Evolutionary conservation across 352 stramenopile genomes (phyloP), one percentile per base, ranked within the genome.

Genomic region (Phytopythium mirpurense): DNA sequence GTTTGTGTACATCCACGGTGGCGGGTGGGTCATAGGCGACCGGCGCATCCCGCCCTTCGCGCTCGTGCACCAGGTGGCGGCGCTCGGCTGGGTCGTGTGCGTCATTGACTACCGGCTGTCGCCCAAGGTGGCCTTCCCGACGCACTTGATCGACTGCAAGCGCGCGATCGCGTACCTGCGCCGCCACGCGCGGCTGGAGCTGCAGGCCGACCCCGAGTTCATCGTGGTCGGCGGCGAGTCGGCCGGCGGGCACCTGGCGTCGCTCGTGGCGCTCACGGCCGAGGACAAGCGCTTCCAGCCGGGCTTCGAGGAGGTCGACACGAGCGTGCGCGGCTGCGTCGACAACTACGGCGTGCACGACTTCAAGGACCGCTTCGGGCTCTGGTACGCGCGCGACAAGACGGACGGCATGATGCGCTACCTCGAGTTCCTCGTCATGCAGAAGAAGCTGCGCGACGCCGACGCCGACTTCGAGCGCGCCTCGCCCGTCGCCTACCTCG

Each of bases 61-160:
- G 14, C 72, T 82, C 11, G 56, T 88, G 2, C 78, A 88, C 51
- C 68, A 85, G 35, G 67, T 87, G 7, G 77, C 68, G 11, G 60
- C 57, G 7, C 68, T 79, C 44, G 78, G 76, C 24, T 88, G 76
- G 75, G 46, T 87, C 15, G 74, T 88, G 19, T 85, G 73, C 51
- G 68, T 83, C 24, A 84, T 86, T 26, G 78, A 88, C 71, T 88
- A 88, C 62, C 73, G 78, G 5, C 44, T 86, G 11, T 85, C 75
- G 7, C 78, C 78, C n/a, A 67, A 65, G 54, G 64, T 82, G 16
- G 60, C 65, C 38, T 88, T 87, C 52, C 78, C 78, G 42, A 70
- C 60, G 38, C 73, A 86, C 34, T 47, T 88, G 32, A 84, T 87
- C 12, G 78, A 88, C 51, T 69, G 63, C 15, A 88, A 88, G 56